Percentiles rank a stretch among this genome's conserved stretches.
phyloP scores from a whole-genome alignment of 257 asterid species.

The Ajuga chamaepitys region DNA sequence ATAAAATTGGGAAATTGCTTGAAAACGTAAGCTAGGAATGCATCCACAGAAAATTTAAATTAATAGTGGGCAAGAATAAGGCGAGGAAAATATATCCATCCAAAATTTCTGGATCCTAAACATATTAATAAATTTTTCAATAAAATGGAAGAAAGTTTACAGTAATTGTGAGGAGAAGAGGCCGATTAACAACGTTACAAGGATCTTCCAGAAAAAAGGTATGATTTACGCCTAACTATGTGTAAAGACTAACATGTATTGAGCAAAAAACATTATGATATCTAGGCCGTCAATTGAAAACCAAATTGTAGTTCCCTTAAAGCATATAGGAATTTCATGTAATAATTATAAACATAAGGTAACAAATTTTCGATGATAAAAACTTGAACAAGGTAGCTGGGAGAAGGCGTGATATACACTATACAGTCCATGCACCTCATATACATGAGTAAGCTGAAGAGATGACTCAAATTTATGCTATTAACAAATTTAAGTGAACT shows the following conservation, averaged over 20 bases:
- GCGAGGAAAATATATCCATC: not conserved
- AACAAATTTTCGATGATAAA: not conserved
- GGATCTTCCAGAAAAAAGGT: not conserved
- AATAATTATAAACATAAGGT: not conserved
- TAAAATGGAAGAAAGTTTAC: slow-evolving; percentile 5
- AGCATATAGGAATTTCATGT: not conserved
- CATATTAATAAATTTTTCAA: not conserved
- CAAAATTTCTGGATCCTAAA: not conserved
- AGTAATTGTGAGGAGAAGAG: not conserved
- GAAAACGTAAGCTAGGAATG: not conserved
- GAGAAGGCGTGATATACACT: not conserved
- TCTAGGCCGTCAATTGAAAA: not conserved
- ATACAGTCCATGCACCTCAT: not conserved
- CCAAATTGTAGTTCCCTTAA: not conserved
- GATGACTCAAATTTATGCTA: slow-evolving; percentile 3
- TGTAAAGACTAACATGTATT: not conserved
- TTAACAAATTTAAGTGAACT: slow-evolving; percentile 1
- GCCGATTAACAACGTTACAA: not conserved
- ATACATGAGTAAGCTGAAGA: slow-evolving; percentile 5
- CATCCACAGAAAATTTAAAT: not conserved
- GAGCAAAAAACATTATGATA: not conserved
- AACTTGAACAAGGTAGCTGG: slow-evolving; percentile 1
- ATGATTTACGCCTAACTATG: not conserved
- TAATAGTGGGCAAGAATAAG: slow-evolving; percentile 3
- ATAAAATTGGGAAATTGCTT: slow-evolving; percentile 13